Evolutionary conservation across 1,284 basidiomycete species (phyloP).

Genomic region (Fomitopsis palustris): DNA sequence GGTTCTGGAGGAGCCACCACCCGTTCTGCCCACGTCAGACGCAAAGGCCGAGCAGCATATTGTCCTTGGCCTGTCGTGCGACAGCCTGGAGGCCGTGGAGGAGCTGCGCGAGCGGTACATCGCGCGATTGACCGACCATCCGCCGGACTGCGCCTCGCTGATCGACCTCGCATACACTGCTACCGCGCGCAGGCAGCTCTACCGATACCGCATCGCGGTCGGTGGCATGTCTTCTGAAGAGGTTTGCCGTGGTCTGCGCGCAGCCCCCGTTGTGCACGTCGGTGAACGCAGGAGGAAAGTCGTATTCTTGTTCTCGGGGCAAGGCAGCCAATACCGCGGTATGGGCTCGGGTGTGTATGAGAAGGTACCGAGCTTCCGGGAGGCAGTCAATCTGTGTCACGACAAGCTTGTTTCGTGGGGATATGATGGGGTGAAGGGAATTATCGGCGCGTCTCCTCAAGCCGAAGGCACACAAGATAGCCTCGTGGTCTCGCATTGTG

Average conservation of each 20-base stretch:
- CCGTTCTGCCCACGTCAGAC: not conserved
- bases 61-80: slow-evolving; percentile 60
- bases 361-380: slow-evolving; percentile 41
- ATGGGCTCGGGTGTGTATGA: slow-evolving; percentile 60
- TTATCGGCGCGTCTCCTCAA: slow-evolving; percentile 34
- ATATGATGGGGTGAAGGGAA: slow-evolving; percentile 45
- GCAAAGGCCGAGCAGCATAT: slow-evolving; percentile 16
- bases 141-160: slow-evolving; percentile 29
- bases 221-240: slow-evolving; percentile 39
- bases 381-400: slow-evolving; percentile 55
- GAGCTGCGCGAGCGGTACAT: slow-evolving; percentile 44
- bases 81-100: slow-evolving; percentile 44
- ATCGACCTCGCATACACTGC: slow-evolving; percentile 59
- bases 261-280: slow-evolving; percentile 31
- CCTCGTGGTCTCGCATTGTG: slow-evolving; percentile 48
- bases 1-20: slow-evolving; percentile 50
- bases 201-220: slow-evolving; percentile 49
- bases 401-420: slow-evolving; percentile 42
- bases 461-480: slow-evolving; percentile 21
- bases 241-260: slow-evolving; percentile 40
- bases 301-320: slow-evolving; percentile 69
- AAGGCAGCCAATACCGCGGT: slow-evolving; percentile 61
- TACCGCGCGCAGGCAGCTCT: slow-evolving; percentile 58
- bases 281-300: slow-evolving; percentile 28
- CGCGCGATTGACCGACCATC: slow-evolving; percentile 37